Evolutionary conservation across 192 early-diverging fungal genomes (phyloP), one percentile per base, ranked within the genome.

Genomic region (Entophlyctis helioformis): DNA sequence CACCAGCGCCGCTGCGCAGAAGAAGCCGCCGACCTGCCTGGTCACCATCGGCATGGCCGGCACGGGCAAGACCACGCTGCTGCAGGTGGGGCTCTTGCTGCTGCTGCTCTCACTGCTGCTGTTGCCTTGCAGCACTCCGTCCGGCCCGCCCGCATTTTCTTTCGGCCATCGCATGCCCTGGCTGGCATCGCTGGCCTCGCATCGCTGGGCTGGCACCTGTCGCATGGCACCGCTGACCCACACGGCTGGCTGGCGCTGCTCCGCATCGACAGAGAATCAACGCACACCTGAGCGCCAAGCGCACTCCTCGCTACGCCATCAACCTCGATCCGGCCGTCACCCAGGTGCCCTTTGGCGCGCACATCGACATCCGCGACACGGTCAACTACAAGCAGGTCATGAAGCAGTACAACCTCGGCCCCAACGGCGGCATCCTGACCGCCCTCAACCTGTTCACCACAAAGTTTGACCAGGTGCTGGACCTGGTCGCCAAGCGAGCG

Each of bases 361-460:
- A 98, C 59, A 91, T 98, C 46, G 94, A 98, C 58, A 94, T 98
- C 50, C 72, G 91, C 19, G 94, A 98, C 64, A 93, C 91, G 3
- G 83, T 98, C 21, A 89, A 98, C 70, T 98, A 95, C 72, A 93
- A 94, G 68, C 83, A 95, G 57, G 94, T 98, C 31, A 98, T 98
- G 94, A 83, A 85, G 51, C 89, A 95, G 81, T 93, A 94, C 57
- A 89, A 83, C 55, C 75, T 94, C 31, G 93, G 93, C 5, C 91
- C 93, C 19, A 97, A 94, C 74, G 94, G 94, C 33, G 94, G 85
- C 25, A 98, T 98, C 63, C 67, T 95, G 22, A 98, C 94, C 9
- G 79, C 84, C 41, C 72, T 98, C 15, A 98, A 98, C 60, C 57
- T 98, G 32, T 98, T 98, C 50, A 92, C 94, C 2, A 98, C 94